Evolutionary conservation across 139 green algal species (phyloP).

Genomic region (Edaphochlamys debaryana): DNA sequence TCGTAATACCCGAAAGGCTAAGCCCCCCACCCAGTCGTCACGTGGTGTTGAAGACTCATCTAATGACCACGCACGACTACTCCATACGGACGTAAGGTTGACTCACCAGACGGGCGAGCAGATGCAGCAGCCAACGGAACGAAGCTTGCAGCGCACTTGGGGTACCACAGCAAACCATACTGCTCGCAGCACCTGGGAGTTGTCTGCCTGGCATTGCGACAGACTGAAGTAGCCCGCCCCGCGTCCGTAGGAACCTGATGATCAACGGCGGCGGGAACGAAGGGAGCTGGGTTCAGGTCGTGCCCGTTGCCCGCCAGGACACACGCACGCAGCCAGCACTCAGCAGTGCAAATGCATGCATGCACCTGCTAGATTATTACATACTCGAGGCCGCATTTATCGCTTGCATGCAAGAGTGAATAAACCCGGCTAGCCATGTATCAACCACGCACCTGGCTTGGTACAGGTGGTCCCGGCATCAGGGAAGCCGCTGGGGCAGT

Average conservation of each 20-base stretch:
- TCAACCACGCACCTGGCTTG: neutral
- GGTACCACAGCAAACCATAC: neutral
- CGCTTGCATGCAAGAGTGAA: neutral
- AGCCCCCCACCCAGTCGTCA: too few species aligned
- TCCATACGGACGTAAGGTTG: too few species aligned
- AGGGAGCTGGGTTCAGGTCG: neutral
- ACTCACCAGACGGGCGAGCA: neutral
- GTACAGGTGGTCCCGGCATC: neutral
- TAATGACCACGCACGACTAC: too few species aligned
- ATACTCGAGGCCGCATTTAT: too few species aligned
- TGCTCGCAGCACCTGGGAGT: neutral
- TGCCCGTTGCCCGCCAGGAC: neutral
- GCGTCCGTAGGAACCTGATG: neutral
- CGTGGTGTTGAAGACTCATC: too few species aligned
- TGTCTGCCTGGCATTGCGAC: neutral
- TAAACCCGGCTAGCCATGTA: too few species aligned
- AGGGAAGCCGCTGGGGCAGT: neutral
- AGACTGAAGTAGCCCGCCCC: neutral
- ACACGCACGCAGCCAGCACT: too few species aligned
- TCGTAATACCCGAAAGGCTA: too few species aligned
- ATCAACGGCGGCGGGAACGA: too few species aligned
- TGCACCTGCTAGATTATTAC: too few species aligned
- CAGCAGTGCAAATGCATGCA: too few species aligned
- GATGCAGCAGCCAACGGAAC: neutral
- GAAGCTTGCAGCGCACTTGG: neutral